Evolutionary conservation across 2,329 filamentous ascomycete species (phyloP).

Genomic region (Tolypocladium sp.): DNA sequence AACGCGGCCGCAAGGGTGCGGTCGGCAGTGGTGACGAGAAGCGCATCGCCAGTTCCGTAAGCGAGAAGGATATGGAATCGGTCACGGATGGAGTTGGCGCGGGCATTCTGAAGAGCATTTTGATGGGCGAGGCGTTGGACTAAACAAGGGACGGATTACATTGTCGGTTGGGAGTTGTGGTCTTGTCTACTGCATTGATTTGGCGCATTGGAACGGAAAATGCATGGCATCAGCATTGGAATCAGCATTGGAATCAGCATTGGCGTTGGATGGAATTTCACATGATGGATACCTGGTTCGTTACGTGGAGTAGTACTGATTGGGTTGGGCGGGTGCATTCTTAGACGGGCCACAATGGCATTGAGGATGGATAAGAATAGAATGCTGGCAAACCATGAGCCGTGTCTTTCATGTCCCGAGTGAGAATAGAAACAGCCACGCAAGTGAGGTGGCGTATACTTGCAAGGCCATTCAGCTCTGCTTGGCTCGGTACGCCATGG

Average conservation of each 20-base stretch:
- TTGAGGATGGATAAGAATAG: background rate
- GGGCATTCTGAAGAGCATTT: constrained; percentile 52
- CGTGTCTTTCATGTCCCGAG: background rate
- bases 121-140: constrained; percentile 52
- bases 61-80: constrained; percentile 68
- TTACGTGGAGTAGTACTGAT: background rate
- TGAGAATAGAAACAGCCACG: background rate
- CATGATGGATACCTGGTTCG: background rate
- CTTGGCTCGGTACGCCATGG: background rate
- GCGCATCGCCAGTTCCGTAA: constrained; percentile 67
- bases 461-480: background rate
- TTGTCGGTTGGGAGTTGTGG: background rate
- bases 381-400: background rate
- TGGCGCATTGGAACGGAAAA: background rate
- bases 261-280: background rate
- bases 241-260: background rate
- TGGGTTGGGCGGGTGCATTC: no score
- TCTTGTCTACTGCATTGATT: constrained; percentile 4
- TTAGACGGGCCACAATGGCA: background rate
- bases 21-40: constrained; percentile 58
- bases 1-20: constrained; percentile 51
- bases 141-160: constrained; percentile 14
- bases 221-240: background rate
- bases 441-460: background rate
- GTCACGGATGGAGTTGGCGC: constrained; percentile 56